A percentile compares a stretch with the other conserved stretches of the same genome.
Conservation (phyloP, 306 rosid species). For the cucumber (Cucumis sativus) region DNA sequence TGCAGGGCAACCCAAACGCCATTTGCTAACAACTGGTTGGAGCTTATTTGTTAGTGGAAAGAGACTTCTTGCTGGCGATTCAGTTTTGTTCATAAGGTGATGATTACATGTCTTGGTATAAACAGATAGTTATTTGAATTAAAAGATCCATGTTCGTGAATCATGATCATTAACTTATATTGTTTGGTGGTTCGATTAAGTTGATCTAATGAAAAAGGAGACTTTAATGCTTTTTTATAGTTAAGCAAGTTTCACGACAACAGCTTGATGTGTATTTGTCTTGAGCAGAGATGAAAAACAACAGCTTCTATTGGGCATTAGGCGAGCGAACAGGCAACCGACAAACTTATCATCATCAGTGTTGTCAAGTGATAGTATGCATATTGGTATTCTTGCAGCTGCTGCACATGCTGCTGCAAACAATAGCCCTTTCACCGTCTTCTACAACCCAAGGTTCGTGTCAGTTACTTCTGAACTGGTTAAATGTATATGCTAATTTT, state of each 20-base stretch:
- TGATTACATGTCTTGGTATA: neutral
- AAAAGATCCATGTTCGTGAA: neutral
- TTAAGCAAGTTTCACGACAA: neutral
- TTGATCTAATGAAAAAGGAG: neutral
- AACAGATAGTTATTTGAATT: neutral
- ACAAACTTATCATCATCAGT: slow-evolving; percentile 76
- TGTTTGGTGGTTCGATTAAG: neutral
- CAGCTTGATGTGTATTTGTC: neutral
- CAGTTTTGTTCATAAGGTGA: slow-evolving; percentile 85
- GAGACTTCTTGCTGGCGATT: slow-evolving; percentile 88
- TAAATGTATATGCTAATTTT: neutral
- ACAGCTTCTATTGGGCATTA: slow-evolving; percentile 89
- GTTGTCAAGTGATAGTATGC: slow-evolving; percentile 92
- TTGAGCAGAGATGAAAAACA: slow-evolving; percentile 76
- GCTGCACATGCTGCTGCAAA: slow-evolving; percentile 97
- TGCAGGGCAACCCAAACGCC: slow-evolving; percentile 95
- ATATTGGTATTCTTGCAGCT: slow-evolving; percentile 93
- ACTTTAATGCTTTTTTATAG: neutral
- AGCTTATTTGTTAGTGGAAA: slow-evolving; percentile 89
- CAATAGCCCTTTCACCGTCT: slow-evolving; percentile 74
- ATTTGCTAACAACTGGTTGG: slow-evolving; percentile 97
- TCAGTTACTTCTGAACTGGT: neutral
- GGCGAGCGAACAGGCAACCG: slow-evolving; percentile 90
- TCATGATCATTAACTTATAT: neutral
- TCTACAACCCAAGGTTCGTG: slow-evolving; percentile 80